Conservation (phyloP, 1,284 basidiomycete genomes). For the Ganoderma lingzhi region DNA sequence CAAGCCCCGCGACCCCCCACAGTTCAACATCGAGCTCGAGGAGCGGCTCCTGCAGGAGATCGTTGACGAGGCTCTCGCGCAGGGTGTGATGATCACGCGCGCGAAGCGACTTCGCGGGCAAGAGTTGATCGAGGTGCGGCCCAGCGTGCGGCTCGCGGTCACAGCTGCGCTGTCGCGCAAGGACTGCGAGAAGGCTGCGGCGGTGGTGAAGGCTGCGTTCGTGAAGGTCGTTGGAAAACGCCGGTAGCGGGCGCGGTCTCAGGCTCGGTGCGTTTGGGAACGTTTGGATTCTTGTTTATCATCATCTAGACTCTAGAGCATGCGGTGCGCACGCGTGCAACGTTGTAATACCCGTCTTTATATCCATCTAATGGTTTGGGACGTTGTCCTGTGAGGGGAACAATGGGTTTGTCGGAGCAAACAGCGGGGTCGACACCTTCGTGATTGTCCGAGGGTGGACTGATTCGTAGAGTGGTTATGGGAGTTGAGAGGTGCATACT, state of each 20-base stretch:
- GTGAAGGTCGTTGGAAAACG: slow-evolving; percentile 72
- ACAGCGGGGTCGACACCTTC: no score
- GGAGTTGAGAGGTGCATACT: no score
- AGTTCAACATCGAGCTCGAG: slow-evolving; percentile 73
- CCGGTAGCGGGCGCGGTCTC: slow-evolving; percentile 38
- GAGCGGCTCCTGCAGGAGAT: slow-evolving; percentile 87
- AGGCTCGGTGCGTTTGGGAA: not conserved
- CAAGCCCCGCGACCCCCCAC: slow-evolving; percentile 50
- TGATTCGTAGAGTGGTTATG: no score
- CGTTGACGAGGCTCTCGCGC: slow-evolving; percentile 81
- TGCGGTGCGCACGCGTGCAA: slow-evolving; percentile 3
- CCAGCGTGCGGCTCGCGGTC: slow-evolving; percentile 89
- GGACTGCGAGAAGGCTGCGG: slow-evolving; percentile 91
- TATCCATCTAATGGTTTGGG: not conserved
- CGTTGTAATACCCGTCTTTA: slow-evolving; percentile 4
- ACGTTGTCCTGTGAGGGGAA: no score
- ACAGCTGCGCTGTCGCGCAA: slow-evolving; percentile 84
- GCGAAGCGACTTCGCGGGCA: slow-evolving; percentile 85
- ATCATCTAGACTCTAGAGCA: slow-evolving; percentile 1
- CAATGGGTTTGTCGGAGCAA: no score
- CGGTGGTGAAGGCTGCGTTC: slow-evolving; percentile 78
- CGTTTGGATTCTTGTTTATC: not conserved
- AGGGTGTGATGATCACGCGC: slow-evolving; percentile 85
- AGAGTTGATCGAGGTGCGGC: slow-evolving; percentile 83
- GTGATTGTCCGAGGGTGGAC: no score